Evolutionary conservation across 1,139 yeast species (phyloP).

Genomic region (Pneumocystis wakefieldiae): DNA sequence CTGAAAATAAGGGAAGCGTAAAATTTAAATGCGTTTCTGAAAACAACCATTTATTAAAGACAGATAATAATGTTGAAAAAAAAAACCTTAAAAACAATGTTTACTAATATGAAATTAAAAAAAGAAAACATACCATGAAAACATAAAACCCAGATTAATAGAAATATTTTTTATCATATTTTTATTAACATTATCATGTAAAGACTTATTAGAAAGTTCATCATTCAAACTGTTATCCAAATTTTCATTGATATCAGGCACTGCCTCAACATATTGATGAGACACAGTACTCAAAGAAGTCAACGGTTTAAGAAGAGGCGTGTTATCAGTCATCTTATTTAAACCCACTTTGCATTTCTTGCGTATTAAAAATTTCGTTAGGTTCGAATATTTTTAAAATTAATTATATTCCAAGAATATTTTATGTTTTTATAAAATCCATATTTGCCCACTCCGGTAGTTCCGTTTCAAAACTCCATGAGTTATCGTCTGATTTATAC

Average conservation of each 20-base stretch:
- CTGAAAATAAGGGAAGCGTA: slow-evolving; percentile 67
- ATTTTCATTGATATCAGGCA: background rate
- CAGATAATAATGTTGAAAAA: slow-evolving; percentile 15
- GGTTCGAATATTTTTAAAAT: background rate
- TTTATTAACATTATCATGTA: background rate
- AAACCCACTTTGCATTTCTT: background rate
- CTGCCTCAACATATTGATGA: background rate
- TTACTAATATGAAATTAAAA: background rate
- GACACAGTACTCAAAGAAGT: background rate
- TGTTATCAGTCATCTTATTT: background rate
- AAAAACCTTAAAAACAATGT: slow-evolving; percentile 11
- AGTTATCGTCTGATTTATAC: slow-evolving; percentile 35
- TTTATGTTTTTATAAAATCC: background rate
- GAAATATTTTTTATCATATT: background rate
- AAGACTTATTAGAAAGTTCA: background rate
- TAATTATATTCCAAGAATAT: slow-evolving; percentile 2
- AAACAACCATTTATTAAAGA: slow-evolving; percentile 89
- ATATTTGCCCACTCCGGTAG: slow-evolving; percentile 71
- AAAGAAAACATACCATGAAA: background rate
- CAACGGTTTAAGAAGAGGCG: background rate
- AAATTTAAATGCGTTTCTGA: slow-evolving; percentile 55
- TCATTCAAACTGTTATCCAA: background rate
- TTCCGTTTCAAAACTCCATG: slow-evolving; percentile 68
- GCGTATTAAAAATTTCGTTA: background rate
- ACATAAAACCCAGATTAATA: background rate